Conservation (phyloP, 2,329 filamentous ascomycete genomes). For the Alternaria triticina region DNA sequence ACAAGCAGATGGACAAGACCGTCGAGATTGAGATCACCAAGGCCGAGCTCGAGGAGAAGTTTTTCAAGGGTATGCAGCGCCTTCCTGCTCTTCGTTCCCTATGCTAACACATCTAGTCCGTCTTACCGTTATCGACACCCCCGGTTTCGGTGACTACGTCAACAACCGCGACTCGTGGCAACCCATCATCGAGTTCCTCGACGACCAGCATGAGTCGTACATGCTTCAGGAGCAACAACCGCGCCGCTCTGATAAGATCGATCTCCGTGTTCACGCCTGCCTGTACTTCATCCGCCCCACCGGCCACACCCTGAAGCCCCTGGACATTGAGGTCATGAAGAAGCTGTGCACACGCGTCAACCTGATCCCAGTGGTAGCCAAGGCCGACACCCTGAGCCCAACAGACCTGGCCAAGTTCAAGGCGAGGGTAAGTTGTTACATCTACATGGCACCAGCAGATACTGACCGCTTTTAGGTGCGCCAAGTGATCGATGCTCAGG, state of each 20-base stretch:
- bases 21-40: slow-evolving; percentile 99
- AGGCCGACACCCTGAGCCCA: slow-evolving; percentile 96
- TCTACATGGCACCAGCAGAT: not conserved
- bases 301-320: slow-evolving; percentile 95
- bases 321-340: slow-evolving; percentile 99
- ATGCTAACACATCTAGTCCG: slow-evolving; percentile 69
- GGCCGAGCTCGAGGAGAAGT: slow-evolving; percentile 99
- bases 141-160: slow-evolving; percentile 98
- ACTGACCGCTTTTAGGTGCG: slow-evolving; percentile 69
- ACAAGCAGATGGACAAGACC: slow-evolving; percentile 99
- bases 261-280: slow-evolving; percentile 97
- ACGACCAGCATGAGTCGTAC: slow-evolving; percentile 99
- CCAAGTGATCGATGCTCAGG: slow-evolving; percentile 94
- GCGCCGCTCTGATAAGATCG: slow-evolving; percentile 97
- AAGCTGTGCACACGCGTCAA: slow-evolving; percentile 97
- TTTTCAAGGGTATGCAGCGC: slow-evolving; percentile 85
- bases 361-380: slow-evolving; percentile 96
- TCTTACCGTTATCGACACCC: slow-evolving; percentile 97
- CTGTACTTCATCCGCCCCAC: slow-evolving; percentile 99
- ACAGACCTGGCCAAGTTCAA: slow-evolving; percentile 93
- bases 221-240: slow-evolving; percentile 99
- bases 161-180: slow-evolving; percentile 99
- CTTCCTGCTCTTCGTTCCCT: not conserved
- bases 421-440: slow-evolving; percentile 71
- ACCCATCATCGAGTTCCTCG: slow-evolving; percentile 99